Base-by-base conservation (phyloP, 2,329 filamentous ascomycete genomes). In the Septoria linicola region DNA sequence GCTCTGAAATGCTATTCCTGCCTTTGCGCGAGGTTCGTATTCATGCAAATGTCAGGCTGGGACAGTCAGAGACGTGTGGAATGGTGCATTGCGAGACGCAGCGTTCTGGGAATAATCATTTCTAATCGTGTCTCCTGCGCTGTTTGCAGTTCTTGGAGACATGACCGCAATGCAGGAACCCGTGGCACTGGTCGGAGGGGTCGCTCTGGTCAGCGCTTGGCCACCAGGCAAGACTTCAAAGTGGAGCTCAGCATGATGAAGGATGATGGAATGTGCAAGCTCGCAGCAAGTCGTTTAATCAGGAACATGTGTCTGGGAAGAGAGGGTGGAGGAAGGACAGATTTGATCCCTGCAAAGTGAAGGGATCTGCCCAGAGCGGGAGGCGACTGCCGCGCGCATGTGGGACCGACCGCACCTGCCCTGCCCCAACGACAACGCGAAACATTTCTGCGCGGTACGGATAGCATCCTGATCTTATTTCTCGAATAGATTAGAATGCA, bases 351-450 rank as follows among this genome's bases (percentile, higher is more conserved):
- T 39, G 34, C 36, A 19, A n/a, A 10, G 20, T 8, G 20, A 21
- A 16, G 17, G 36, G 16, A 16, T 13, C 17, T 13, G 16, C 36
- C 20, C 17, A 39, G 34, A 53, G 32, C 23, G 50, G 50, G 27
- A 48, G 19, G 43, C 49, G 17, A 27, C 42, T 21, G 32, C 32
- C 46, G 36, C 17, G n/a, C 51, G 47, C 37, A n/a, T n/a, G n/a
- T n/a, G n/a, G n/a, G n/a, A n/a, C n/a, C n/a, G 36, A 57, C 54
- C 51, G 51, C 54, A 57, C 54, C 42, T 53, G 44, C 30, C 41
- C 40, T 36, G 8, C 19, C 27, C n/a, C n/a, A n/a, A n/a, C 23
- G 47, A 45, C 35, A 39, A 55, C 53, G 41, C 41, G 46, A 41
- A 49, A 41, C 36, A 48, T 20, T 31, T 30, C 40, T 42, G 21